Conservation (phyloP, 331 rosid genomes). For the Erythrophleum ivorense region DNA sequence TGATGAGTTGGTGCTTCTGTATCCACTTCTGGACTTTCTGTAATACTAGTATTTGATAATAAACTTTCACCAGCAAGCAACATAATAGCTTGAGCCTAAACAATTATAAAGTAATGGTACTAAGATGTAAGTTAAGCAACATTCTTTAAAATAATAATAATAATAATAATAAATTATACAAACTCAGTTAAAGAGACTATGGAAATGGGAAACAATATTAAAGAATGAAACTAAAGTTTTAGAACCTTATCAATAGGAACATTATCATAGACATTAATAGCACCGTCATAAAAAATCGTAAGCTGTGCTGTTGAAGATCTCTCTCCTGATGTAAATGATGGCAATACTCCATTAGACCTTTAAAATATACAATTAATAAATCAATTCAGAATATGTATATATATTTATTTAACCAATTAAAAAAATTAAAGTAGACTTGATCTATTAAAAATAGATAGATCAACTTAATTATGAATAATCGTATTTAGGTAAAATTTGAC, state of each 20-base stretch:
- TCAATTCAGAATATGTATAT: background rate
- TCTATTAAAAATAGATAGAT: no score
- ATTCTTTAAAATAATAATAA: no score
- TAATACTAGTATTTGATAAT: background rate
- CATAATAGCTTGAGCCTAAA: constrained; percentile 40
- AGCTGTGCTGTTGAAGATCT: constrained; percentile 39
- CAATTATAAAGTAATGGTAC: background rate
- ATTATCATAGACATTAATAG: constrained; percentile 39
- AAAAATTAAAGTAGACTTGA: no score
- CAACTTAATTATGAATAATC: no score
- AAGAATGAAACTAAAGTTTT: background rate
- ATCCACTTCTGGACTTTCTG: constrained; percentile 16
- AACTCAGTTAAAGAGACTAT: no score
- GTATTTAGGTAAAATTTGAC: no score
- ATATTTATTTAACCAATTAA: no score
- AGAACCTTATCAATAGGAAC: constrained; percentile 42
- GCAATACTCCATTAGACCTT: constrained; percentile 6
- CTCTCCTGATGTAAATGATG: background rate
- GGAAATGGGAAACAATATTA: no score
- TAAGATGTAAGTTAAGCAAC: background rate
- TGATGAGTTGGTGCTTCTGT: background rate
- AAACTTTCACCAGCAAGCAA: constrained; percentile 41
- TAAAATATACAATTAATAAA: background rate
- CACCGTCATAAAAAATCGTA: constrained; percentile 45
- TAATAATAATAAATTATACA: no score